Evolutionary conservation across 2,329 filamentous ascomycete genomes (phyloP), one percentile per base, ranked within the genome.

Genomic region (Ceratocystis albifundus): DNA sequence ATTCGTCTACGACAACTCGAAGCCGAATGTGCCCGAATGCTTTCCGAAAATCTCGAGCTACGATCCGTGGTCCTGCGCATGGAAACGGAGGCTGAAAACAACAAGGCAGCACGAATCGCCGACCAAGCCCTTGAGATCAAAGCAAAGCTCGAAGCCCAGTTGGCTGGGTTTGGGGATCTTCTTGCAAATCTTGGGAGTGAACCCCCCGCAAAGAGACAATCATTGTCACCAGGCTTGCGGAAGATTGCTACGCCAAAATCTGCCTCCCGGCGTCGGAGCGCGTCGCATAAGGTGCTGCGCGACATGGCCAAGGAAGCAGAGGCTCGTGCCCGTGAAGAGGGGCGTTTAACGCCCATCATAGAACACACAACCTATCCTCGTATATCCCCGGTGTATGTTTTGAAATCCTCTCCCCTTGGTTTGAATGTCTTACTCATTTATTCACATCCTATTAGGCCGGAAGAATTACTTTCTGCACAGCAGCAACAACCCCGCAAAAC

Each of bases 41-140:
- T 92, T 28, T 85, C 87, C n/a, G 88, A 94, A 71, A 94, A 94
- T 72, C 80, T 93, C 66, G 81, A 85, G 65, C 80, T 94, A 15
- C 83, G 86, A 64, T 81, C 88, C 68, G 84, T 88, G 68, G 84
- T 91, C 59, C 75, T 92, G 64, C 83, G 84, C 63, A 78, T 92
- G 1, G 84, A 90, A 71, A 84, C 83, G 66, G 83, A 88, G 66
- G 76, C 88, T 44, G 82, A 88, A 67, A 80, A 85, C 69, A 84
- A 82, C 65, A 80, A 80, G 61, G 77, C 81, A 59, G 80, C 81
- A 59, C 78, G 83, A 64, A 82, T 86, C 36, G 82, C 84, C 67
- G 84, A 88, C 68, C 84, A 87, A 73, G 84, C 89, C 8, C 76
- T 85, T 68, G 80, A 81, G n/a, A 84, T 92, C 71, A 90, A 87